Conservation (phyloP, 129 eudicot genomes). For the Artemisia annua region DNA sequence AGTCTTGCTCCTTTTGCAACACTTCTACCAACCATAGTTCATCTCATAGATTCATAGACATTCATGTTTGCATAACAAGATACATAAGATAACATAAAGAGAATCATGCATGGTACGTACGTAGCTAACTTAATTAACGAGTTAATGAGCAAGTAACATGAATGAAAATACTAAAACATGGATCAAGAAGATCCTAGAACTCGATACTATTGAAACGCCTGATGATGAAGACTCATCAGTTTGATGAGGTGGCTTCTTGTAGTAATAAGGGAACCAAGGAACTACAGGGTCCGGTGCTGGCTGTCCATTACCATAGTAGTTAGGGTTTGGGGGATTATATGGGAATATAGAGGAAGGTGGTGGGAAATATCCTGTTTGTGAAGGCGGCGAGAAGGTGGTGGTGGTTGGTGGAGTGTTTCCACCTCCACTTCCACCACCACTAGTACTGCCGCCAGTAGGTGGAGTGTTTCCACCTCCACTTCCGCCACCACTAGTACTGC, state of each 20-base stretch:
- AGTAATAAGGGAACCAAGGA: conserved; percentile 81
- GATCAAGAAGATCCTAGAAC: conserved; percentile 9
- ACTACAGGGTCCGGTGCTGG: conserved; percentile 66
- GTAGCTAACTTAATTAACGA: neutral
- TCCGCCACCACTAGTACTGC: conserved; percentile 15
- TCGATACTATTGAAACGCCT: conserved; percentile 22
- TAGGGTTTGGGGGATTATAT: conserved; percentile 50
- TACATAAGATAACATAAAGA: neutral
- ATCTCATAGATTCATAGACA: neutral
- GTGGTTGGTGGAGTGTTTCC: conserved; percentile 47
- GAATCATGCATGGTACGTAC: neutral
- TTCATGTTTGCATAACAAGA: conserved; percentile 14
- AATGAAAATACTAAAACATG: conserved; percentile 30
- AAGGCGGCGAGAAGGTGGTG: conserved; percentile 40
- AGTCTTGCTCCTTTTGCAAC: conserved; percentile 15
- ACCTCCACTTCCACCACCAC: conserved; percentile 16
- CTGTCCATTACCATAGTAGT: conserved; percentile 32
- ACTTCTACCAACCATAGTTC: conserved; percentile 21
- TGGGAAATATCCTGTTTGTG: conserved; percentile 24
- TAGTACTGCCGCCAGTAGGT: conserved; percentile 40
- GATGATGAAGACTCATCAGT: conserved; percentile 44
- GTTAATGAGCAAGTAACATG: conserved; percentile 24
- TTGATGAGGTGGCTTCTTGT: conserved; percentile 57
- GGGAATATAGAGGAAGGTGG: conserved; percentile 43
- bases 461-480: conserved; percentile 37